Base-by-base conservation (phyloP, 495 filamentous ascomycete genomes). In the Annulohypoxylon nitens region DNA sequence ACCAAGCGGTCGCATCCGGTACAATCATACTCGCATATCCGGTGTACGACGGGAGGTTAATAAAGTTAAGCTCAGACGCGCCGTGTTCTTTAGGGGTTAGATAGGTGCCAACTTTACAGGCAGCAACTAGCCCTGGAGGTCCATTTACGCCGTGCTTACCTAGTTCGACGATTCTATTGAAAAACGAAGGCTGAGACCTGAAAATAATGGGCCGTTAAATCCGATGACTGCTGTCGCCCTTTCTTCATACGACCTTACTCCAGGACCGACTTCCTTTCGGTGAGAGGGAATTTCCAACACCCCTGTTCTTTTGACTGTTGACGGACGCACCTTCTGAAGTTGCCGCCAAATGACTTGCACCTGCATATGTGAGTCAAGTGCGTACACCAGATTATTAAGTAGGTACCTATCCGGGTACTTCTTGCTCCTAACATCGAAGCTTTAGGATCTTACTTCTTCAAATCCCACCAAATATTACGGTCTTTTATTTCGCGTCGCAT, bases 151-250 rank as follows among this genome's bases (percentile, higher is more conserved):
- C 14, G 12, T 16, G 16, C 30, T 34, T 34, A 34, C 43, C n/a
- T 47, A 33, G 12, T 54, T 26, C 1, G 3, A 26, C 20, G 16
- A 16, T 23, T 59, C 26, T 59, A 20, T 59, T 41, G 33, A 26
- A 39, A 11, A 60, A 43, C 39, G 30, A 20, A 60, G 57, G 57
- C 57, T 60, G 57, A 60, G 57, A 60, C 57, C 57, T 14, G 16
- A 14, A 6, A n/a, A 60, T 14, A 12, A 41, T 41, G 43, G 10
- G 33, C 33, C n/a, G 55, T 25, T 25, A 59, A 59, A 41, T 59
- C 34, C 55, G 36, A 60, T 37, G 2, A n/a, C 20, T 39, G 36
- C 33, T 25, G 30, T 57, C 37, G 9, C 37, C 36, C 45, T 63
- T 63, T 36, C 60, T 36, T 63, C 16, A 14, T 51, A 51, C 36